phyloP scores from a whole-genome alignment of 352 stramenopile genomes.

The Pythium plurisporium region DNA sequence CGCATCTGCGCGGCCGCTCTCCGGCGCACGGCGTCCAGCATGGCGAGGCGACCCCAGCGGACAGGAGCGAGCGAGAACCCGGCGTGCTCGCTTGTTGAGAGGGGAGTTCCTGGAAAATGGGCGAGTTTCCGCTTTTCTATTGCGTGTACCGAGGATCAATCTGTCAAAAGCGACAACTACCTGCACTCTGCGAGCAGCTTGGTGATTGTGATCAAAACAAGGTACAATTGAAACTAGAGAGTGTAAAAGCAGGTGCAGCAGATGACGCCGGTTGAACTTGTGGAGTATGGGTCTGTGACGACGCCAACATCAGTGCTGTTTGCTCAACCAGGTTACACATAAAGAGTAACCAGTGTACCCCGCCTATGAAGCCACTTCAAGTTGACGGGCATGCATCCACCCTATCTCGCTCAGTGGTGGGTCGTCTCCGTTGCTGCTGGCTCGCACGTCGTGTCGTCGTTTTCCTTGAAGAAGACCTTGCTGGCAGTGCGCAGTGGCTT shows the following conservation, averaged over 20 bases:
- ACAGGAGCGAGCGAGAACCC: neutral
- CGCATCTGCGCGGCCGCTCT: conserved; percentile 16
- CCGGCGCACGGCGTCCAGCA: conserved; percentile 28
- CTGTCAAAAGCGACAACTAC: conserved; percentile 13
- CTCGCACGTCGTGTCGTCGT: neutral
- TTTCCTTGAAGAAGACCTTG: conserved; percentile 7
- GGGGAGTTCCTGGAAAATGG: neutral
- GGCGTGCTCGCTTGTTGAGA: neutral
- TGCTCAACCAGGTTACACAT: neutral
- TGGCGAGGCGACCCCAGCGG: neutral
- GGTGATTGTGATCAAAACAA: neutral
- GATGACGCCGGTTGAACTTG: conserved; percentile 14
- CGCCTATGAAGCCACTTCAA: neutral
- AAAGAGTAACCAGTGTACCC: neutral
- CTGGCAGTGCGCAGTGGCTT: neutral
- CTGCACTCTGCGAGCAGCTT: neutral
- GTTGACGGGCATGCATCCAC: neutral
- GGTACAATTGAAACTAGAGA: neutral
- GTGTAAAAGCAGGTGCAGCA: conserved; percentile 1
- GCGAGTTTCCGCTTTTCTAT: too few species aligned
- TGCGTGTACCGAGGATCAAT: neutral
- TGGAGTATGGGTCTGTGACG: conserved; percentile 1
- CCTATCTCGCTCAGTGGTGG: neutral
- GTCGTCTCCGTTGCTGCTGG: neutral
- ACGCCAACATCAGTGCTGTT: conserved; percentile 15